A percentile compares a stretch with the other conserved stretches of the same genome.
Evolutionary conservation across 1,284 basidiomycete genomes (phyloP).

Genomic region (Ustilago esculenta): DNA sequence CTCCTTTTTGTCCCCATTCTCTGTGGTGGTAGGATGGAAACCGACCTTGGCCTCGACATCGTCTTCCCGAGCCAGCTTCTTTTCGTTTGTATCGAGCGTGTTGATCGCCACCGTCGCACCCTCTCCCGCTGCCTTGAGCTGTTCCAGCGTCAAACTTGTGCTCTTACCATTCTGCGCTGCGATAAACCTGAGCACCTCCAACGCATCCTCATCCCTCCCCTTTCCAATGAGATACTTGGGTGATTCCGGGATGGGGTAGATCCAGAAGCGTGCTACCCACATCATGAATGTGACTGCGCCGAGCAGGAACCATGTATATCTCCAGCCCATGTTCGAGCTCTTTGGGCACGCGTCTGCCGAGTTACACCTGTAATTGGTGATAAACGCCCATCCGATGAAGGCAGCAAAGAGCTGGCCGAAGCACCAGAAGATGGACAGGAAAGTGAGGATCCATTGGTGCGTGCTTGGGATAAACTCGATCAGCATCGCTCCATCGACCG

Average conservation of each 20-base stretch:
- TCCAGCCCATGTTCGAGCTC: constrained; percentile 73
- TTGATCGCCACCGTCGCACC: constrained; percentile 42
- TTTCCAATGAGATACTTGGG: constrained; percentile 78
- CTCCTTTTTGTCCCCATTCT: constrained; percentile 69
- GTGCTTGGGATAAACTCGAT: constrained; percentile 61
- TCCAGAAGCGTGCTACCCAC: constrained; percentile 64
- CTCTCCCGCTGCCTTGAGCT: constrained; percentile 52
- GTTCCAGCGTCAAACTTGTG: constrained; percentile 48
- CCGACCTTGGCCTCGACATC: constrained; percentile 25
- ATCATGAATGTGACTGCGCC: constrained; percentile 56
- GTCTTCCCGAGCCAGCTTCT: constrained; percentile 46
- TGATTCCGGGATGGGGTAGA: constrained; percentile 72
- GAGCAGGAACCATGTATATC: constrained; percentile 72
- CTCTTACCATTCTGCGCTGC: constrained; percentile 76
- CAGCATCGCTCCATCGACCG: constrained; percentile 62
- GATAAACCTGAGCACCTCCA: constrained; percentile 76
- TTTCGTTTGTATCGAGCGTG: constrained; percentile 69
- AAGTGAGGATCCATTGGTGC: constrained; percentile 73
- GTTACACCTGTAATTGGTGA: constrained; percentile 69
- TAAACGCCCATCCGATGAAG: constrained; percentile 68
- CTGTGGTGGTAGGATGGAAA: constrained; percentile 64
- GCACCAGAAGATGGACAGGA: constrained; percentile 77
- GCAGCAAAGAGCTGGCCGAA: constrained; percentile 71
- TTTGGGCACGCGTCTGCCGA: constrained; percentile 68
- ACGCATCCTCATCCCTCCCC: constrained; percentile 77